Conservation (phyloP, 2,329 filamentous ascomycete genomes). For the Fusarium guadeloupense region DNA sequence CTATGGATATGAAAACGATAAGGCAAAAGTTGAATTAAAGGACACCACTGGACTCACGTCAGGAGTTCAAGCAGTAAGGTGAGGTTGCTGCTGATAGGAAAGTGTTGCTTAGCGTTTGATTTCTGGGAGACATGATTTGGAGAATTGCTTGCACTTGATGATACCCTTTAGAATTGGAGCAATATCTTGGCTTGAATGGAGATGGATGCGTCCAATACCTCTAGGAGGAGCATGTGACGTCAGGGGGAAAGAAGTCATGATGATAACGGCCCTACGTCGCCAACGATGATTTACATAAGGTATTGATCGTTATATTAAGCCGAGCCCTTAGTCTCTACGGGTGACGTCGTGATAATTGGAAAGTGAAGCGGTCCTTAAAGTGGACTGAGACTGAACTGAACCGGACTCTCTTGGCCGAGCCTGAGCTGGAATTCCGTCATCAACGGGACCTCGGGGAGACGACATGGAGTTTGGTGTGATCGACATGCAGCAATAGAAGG, state of each 20-base stretch:
- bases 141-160: constrained; percentile 33
- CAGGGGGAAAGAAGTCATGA: constrained; percentile 9
- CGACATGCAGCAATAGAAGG: constrained; percentile 10
- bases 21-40: constrained; percentile 52
- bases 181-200: constrained; percentile 16
- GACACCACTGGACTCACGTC: constrained; percentile 47
- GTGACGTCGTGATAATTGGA: constrained; percentile 25
- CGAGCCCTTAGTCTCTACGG: background rate
- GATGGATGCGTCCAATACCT: constrained; percentile 4
- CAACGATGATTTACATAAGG: constrained; percentile 1
- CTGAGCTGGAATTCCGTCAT: constrained; percentile 26
- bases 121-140: constrained; percentile 17
- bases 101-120: constrained; percentile 25
- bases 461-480: constrained; percentile 16
- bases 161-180: constrained; percentile 38
- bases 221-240: constrained; percentile 20
- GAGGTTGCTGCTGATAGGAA: background rate
- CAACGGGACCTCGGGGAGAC: constrained; percentile 3
- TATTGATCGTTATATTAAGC: constrained; percentile 14
- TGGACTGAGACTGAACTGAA: background rate
- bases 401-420: constrained; percentile 6
- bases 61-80: constrained; percentile 26
- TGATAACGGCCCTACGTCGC: constrained; percentile 5
- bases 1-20: constrained; percentile 49
- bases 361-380: constrained; percentile 10